phyloP scores from a whole-genome alignment of 768 basidiomycete species.

The Dictyophora rubrovolvata region DNA sequence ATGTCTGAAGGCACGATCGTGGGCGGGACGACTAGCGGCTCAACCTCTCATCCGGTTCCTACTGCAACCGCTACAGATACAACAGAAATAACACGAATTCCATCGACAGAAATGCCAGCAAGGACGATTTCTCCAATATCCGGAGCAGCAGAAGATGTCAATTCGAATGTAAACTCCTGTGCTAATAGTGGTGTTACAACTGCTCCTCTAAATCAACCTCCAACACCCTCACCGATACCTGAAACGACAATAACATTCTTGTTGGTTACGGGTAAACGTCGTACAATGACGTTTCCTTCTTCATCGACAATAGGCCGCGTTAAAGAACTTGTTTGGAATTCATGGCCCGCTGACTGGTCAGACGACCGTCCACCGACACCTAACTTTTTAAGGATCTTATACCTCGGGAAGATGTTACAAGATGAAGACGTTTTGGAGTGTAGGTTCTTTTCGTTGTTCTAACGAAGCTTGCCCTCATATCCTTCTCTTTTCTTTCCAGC shows the following conservation, averaged over 20 bases:
- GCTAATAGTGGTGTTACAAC: neutral
- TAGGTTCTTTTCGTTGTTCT: conserved; percentile 16
- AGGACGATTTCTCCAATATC: too few species aligned
- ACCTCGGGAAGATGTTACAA: conserved; percentile 72
- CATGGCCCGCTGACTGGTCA: conserved; percentile 76
- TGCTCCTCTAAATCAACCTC: neutral
- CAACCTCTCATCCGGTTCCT: neutral
- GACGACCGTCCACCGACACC: conserved; percentile 71
- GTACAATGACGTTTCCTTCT: conserved; percentile 67
- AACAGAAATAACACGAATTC: neutral
- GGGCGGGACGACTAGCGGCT: neutral
- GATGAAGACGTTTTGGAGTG: conserved; percentile 70
- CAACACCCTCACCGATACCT: conserved; percentile 25
- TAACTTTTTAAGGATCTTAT: conserved; percentile 62
- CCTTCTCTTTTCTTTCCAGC: neutral
- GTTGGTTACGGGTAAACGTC: conserved; percentile 55
- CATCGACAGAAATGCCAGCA: neutral
- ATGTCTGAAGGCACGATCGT: too few species aligned
- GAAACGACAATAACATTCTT: conserved; percentile 63
- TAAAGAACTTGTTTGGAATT: conserved; percentile 77
- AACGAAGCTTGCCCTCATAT: neutral
- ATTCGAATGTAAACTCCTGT: neutral
- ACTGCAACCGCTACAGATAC: neutral
- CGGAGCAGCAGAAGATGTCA: neutral
- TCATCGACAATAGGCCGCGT: conserved; percentile 65